Conservation (phyloP, 257 asterid species). For the Capsicum pubescens region DNA sequence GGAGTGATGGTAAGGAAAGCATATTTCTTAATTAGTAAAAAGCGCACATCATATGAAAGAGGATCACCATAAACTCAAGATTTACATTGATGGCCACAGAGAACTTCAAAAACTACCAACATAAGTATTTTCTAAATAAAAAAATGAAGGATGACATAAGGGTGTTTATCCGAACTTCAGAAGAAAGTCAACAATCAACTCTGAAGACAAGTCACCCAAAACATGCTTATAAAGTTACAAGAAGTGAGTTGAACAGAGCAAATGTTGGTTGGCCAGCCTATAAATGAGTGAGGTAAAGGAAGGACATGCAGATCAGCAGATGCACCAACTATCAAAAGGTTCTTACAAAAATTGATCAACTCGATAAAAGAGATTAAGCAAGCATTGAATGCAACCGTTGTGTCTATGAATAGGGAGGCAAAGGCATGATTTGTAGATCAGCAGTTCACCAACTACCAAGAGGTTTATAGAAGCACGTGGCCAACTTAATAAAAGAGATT, state of each 20-base stretch:
- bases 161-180: background rate
- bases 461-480: background rate
- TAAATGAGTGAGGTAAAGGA: background rate
- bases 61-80: slow-evolving; percentile 1
- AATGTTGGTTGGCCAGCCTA: slow-evolving; percentile 15
- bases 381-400: background rate
- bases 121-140: background rate
- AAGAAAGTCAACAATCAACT: background rate
- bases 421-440: background rate
- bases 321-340: background rate
- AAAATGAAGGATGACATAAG: background rate
- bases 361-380: background rate
- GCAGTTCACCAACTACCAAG: slow-evolving; percentile 24
- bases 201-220: slow-evolving; percentile 17
- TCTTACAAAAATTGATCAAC: background rate
- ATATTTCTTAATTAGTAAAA: background rate
- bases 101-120: background rate
- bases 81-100: background rate
- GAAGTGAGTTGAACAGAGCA: background rate
- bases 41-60: background rate
- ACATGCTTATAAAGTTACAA: background rate
- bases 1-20: background rate
- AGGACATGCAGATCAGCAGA: background rate
- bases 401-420: background rate
- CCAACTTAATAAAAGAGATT: background rate